Conservation (phyloP, 768 basidiomycete species). For the Termitomyces sp. region DNA sequence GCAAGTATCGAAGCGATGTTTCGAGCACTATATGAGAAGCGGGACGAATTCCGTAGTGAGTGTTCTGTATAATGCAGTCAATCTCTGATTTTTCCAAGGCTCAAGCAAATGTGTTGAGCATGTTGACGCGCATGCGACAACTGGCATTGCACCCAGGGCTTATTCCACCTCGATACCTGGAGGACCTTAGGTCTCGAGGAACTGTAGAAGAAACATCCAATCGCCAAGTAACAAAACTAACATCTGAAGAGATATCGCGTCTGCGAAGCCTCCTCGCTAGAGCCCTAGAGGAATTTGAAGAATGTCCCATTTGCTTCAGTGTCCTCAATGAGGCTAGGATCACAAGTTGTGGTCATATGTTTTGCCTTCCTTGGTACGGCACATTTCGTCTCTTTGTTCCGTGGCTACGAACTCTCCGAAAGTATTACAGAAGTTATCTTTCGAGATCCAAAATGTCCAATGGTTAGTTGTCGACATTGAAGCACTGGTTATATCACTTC, state of each 20-base stretch:
- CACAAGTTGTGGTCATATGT: slow-evolving; percentile 67
- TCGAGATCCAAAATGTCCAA: slow-evolving; percentile 75
- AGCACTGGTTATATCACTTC: neutral
- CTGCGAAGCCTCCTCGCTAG: slow-evolving; percentile 57
- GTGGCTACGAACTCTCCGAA: neutral
- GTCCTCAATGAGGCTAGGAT: slow-evolving; percentile 62
- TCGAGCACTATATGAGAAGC: slow-evolving; percentile 50
- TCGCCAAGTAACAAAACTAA: slow-evolving; percentile 32
- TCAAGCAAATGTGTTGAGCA: slow-evolving; percentile 66
- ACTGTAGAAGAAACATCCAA: slow-evolving; percentile 24
- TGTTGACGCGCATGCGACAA: slow-evolving; percentile 86
- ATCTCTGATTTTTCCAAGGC: slow-evolving; percentile 33
- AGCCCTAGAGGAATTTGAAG: slow-evolving; percentile 76
- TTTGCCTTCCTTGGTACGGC: slow-evolving; percentile 64
- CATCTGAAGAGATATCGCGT: slow-evolving; percentile 46
- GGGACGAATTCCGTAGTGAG: slow-evolving; percentile 38
- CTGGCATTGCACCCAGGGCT: slow-evolving; percentile 75
- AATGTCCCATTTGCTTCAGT: slow-evolving; percentile 74
- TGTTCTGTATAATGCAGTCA: neutral
- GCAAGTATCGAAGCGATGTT: slow-evolving; percentile 51
- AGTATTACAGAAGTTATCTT: slow-evolving; percentile 69
- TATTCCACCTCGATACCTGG: slow-evolving; percentile 65
- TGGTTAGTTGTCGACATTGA: slow-evolving; percentile 39
- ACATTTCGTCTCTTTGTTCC: neutral
- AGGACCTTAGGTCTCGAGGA: slow-evolving; percentile 47